Conservation (phyloP, 1,284 basidiomycete species). For the Ceratobasidium sp. region DNA sequence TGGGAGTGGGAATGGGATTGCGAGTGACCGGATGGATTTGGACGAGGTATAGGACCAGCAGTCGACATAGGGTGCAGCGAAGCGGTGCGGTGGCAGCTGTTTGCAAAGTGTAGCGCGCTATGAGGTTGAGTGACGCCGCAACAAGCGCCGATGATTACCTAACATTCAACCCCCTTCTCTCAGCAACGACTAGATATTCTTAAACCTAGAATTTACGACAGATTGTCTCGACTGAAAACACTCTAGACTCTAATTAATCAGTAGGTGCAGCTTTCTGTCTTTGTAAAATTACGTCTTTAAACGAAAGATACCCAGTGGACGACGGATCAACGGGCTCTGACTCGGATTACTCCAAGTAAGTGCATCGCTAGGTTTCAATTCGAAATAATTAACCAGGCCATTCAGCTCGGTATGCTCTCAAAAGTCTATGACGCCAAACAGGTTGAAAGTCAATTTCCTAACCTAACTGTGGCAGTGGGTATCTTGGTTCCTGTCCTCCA, state of each 20-base stretch:
- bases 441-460: neutral
- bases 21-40: constrained; percentile 21
- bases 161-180: constrained; percentile 27
- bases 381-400: neutral
- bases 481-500: constrained; percentile 98
- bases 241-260: constrained; percentile 11
- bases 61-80: constrained; percentile 20
- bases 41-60: constrained; percentile 21
- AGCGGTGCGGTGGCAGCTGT: neutral
- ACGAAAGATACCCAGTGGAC: constrained; percentile 69
- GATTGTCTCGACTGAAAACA: neutral
- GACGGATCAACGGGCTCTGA: constrained; percentile 88
- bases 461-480: constrained; percentile 77
- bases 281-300: neutral
- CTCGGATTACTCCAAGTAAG: constrained; percentile 89
- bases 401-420: constrained; percentile 54
- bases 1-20: constrained; percentile 35
- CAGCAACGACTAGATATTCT: constrained; percentile 39
- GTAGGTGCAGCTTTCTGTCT: neutral
- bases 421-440: constrained; percentile 3
- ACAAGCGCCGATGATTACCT: constrained; percentile 39
- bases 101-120: too few relatives aligned
- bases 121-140: neutral
- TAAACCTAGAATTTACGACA: constrained; percentile 37
- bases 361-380: neutral